These are phyloP conservation scores for Penicillium sp. DNA, from an alignment of 2,329 filamentous ascomycete genomes.

Conservation along the genomic window DNA sequence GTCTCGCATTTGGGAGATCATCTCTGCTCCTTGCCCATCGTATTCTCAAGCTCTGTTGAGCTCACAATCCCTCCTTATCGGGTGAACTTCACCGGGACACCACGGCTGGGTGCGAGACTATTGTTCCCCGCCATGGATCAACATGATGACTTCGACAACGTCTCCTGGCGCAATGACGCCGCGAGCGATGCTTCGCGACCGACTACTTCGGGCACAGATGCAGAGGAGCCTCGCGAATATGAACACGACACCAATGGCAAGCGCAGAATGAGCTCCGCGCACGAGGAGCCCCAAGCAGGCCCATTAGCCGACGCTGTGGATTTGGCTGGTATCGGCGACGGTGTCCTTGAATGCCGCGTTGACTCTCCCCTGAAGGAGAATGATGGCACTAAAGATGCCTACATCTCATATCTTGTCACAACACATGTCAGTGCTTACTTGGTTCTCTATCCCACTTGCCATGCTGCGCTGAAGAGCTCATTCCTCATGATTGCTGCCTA, in stretches of 20 bases:
- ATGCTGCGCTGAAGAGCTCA: neutral
- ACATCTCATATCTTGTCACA: constrained; percentile 90
- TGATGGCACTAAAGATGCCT: constrained; percentile 92
- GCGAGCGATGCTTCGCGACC: constrained; percentile 44
- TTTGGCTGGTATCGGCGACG: constrained; percentile 60
- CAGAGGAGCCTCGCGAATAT: constrained; percentile 29
- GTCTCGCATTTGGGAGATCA: constrained; percentile 8
- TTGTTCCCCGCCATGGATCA: constrained; percentile 37
- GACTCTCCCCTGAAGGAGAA: constrained; percentile 86
- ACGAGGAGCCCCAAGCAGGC: constrained; percentile 45
- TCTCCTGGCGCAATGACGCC: constrained; percentile 66
- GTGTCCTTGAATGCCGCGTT: constrained; percentile 77
- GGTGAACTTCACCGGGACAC: constrained; percentile 9
- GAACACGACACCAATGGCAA: constrained; percentile 44
- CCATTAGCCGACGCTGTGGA: constrained; percentile 51
- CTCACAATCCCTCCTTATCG: neutral
- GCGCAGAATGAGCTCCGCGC: constrained; percentile 42
- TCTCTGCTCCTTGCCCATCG: neutral
- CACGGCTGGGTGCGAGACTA: constrained; percentile 7
- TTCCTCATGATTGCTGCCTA: constrained; percentile 14
- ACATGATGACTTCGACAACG: constrained; percentile 70
- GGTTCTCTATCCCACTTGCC: constrained; percentile 8
- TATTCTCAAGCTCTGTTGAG: neutral
- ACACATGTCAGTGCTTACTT: constrained; percentile 60
- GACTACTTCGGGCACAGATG: constrained; percentile 38